These are phyloP conservation scores for Teunomyces gatunensis DNA, from an alignment of 805 yeast species.

Conservation along the genomic window DNA sequence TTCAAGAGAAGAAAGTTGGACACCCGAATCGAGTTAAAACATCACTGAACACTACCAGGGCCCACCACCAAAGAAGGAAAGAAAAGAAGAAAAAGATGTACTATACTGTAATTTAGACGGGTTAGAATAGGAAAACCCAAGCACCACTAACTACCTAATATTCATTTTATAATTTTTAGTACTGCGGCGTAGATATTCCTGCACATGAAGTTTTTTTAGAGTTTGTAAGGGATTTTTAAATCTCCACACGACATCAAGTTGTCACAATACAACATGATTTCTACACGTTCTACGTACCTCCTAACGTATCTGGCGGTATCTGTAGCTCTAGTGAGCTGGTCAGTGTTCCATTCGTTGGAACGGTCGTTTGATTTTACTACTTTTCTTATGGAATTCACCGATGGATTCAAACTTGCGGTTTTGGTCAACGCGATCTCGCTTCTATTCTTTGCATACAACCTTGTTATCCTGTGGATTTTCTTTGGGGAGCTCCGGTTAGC, in stretches of 20 bases:
- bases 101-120: conserved; percentile 3
- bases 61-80: too few relatives aligned
- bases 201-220: too few relatives aligned
- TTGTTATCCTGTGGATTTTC: conserved; percentile 47
- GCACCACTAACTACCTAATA: neutral
- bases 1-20: conserved; percentile 7
- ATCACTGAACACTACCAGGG: neutral
- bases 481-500: conserved; percentile 75
- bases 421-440: conserved; percentile 24
- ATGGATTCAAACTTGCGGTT: conserved; percentile 27
- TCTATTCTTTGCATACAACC: conserved; percentile 23
- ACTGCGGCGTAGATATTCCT: too few relatives aligned
- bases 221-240: neutral
- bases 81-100: neutral
- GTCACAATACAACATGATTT: neutral
- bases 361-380: conserved; percentile 21
- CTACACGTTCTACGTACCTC: neutral
- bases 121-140: neutral
- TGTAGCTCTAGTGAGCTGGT: conserved; percentile 17
- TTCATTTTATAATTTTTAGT: too few relatives aligned
- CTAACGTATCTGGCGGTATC: conserved; percentile 18
- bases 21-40: neutral
- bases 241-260: neutral
- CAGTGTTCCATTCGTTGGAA: conserved; percentile 20
- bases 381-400: conserved; percentile 28